Evolutionary conservation across 352 stramenopile species (phyloP), one percentile per base, ranked within the genome.

Genomic region (Phytophthora foliorum): DNA sequence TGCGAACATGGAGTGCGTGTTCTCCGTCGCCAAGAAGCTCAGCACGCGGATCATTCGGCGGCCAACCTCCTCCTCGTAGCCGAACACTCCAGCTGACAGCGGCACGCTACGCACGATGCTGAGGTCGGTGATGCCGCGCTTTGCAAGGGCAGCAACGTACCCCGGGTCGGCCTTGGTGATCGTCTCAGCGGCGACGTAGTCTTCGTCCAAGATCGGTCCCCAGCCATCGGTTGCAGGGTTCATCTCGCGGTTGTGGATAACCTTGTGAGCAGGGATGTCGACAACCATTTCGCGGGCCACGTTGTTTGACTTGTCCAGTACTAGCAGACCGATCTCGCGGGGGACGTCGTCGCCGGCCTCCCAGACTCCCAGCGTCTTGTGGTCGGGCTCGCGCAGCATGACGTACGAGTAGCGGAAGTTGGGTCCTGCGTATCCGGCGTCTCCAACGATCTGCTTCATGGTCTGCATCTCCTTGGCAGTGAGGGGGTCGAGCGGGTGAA

Each of bases 331-430:
- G 41, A 81, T 72, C 62, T 81, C 74, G 3, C 74, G 74, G 7
- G 74, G 74, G 7, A 81, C 44, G 54, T 34, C 14, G 17, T 77
- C 59, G 19, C 70, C 70, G 8, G 19, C 42, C 24, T 57, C 57
- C 50, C 70, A 81, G 13, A 41, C 42, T 17, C 39, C 22, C 31
- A 81, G 45, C 16, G 70, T 79, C 14, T 46, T 57, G 58, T 81
- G 66, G 58, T 81, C 66, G 1, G 74, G 74, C 46, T 81, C 74
- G 24, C 74, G 74, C 58, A 81, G 55, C 70, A 81, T 70, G 38
- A 81, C 74, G 62, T 81, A 81, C 53, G 74, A 81, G 70, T 72
- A 81, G 32, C 74, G 74, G 4, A 67, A 27, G 21, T 60, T 48
- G 21, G 63, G 42, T n/a, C 34, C 34, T 10, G 34, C 34, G 9